These are phyloP conservation scores for Eimeria praecox DNA, from an alignment of 169 alveolate species.

Conservation along the genomic window DNA sequence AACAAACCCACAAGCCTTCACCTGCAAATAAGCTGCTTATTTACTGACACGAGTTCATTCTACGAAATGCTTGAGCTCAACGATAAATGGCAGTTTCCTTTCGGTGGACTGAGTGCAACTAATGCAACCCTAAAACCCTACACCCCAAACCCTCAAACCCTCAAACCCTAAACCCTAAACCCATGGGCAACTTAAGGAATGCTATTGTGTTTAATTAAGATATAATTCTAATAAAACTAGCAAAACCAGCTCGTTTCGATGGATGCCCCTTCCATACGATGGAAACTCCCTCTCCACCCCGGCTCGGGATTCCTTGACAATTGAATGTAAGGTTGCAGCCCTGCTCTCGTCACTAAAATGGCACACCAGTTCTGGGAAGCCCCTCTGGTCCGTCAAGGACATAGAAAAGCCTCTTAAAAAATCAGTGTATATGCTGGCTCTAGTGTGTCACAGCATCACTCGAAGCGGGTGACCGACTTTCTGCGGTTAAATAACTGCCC, in stretches of 20 bases:
- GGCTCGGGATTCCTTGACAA: not conserved
- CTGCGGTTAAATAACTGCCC: not conserved
- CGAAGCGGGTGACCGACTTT: not conserved
- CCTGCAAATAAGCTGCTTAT: not conserved
- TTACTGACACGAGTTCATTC: not conserved
- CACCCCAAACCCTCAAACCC: too few relatives aligned
- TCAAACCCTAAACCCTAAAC: too few relatives aligned
- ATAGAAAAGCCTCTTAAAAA: not conserved
- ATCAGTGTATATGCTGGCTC: not conserved
- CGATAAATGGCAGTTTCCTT: not conserved
- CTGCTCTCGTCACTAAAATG: not conserved
- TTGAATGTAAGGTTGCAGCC: not conserved
- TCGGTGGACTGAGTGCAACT: not conserved
- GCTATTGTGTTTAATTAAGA: not conserved
- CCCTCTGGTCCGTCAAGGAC: not conserved
- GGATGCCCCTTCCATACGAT: not conserved
- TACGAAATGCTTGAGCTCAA: not conserved
- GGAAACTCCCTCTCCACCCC: not conserved
- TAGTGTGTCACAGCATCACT: not conserved
- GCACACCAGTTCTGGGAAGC: not conserved
- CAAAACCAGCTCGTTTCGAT: not conserved
- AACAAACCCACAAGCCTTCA: not conserved
- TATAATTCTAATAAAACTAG: not conserved
- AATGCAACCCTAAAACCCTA: not conserved
- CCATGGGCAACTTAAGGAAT: not conserved